These are phyloP conservation scores for Athelia sp. DNA, from an alignment of 1,284 basidiomycete species.

Conservation along the genomic window DNA sequence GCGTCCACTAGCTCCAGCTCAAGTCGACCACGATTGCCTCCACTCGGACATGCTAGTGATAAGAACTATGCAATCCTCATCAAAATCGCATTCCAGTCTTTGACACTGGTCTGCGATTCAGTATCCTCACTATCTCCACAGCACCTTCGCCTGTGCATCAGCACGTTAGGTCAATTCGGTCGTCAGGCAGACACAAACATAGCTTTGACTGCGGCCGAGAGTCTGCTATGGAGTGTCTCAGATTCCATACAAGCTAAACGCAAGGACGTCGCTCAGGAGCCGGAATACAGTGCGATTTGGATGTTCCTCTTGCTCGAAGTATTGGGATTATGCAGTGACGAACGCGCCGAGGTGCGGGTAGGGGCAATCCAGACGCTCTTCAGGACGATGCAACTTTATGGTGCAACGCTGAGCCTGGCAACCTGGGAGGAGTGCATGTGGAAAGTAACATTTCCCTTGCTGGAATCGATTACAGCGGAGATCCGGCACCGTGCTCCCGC, in stretches of 20 bases:
- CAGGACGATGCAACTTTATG: slow-evolving; percentile 90
- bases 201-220: slow-evolving; percentile 87
- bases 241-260: slow-evolving; percentile 83
- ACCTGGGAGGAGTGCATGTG: slow-evolving; percentile 89
- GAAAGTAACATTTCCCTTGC: slow-evolving; percentile 86
- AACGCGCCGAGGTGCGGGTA: slow-evolving; percentile 82
- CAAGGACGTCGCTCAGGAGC: slow-evolving; percentile 60
- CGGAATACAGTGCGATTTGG: slow-evolving; percentile 81
- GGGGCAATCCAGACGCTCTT: slow-evolving; percentile 96
- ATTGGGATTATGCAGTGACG: slow-evolving; percentile 77
- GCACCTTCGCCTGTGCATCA: slow-evolving; percentile 85
- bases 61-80: slow-evolving; percentile 65
- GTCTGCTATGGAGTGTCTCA: slow-evolving; percentile 88
- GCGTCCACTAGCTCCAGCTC: slow-evolving; percentile 28
- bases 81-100: slow-evolving; percentile 89
- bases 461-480: slow-evolving; percentile 66
- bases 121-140: slow-evolving; percentile 76
- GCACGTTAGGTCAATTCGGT: slow-evolving; percentile 86
- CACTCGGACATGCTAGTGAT: slow-evolving; percentile 52
- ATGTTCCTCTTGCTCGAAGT: slow-evolving; percentile 86
- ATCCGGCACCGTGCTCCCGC: slow-evolving; percentile 36
- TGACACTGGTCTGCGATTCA: slow-evolving; percentile 93
- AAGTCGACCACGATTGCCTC: slow-evolving; percentile 37
- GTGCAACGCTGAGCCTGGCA: slow-evolving; percentile 68
- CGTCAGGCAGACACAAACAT: slow-evolving; percentile 94